Evolutionary conservation across 176 grass and related monocot species (phyloP).

Genomic region (Oryza brachyantha): DNA sequence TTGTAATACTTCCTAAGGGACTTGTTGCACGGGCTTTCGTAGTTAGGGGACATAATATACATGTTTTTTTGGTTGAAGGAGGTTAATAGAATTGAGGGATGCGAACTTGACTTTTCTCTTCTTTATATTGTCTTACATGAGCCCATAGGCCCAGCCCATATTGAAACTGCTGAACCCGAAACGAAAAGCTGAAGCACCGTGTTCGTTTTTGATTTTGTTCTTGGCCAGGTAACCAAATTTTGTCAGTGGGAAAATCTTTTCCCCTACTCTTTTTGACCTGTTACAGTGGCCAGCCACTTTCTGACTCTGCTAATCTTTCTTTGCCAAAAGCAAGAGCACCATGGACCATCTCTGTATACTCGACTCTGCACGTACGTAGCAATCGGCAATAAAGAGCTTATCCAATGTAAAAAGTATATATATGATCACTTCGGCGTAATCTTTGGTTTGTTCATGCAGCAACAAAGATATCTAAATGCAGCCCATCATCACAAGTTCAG

Average conservation of each 20-base stretch:
- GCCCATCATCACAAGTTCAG: neutral
- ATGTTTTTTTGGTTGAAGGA: no score
- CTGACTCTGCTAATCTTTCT: conserved; percentile 32
- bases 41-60: no score
- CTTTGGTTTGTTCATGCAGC: neutral
- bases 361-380: neutral
- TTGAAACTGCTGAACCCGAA: neutral
- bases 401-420: neutral
- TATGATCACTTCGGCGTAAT: neutral
- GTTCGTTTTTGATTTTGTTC: neutral
- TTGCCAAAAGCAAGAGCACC: conserved; percentile 36
- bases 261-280: conserved; percentile 21
- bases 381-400: conserved; percentile 2
- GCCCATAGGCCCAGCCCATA: neutral
- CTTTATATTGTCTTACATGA: neutral
- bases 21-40: no score
- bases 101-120: no score
- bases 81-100: no score
- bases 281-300: conserved; percentile 36
- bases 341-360: conserved; percentile 6
- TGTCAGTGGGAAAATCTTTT: neutral
- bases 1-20: no score
- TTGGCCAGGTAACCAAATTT: neutral
- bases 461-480: neutral
- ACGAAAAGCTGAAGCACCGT: neutral